These are phyloP conservation scores for Oryza brachyantha DNA, from an alignment of 176 grass and related monocot species.

Conservation along the genomic window DNA sequence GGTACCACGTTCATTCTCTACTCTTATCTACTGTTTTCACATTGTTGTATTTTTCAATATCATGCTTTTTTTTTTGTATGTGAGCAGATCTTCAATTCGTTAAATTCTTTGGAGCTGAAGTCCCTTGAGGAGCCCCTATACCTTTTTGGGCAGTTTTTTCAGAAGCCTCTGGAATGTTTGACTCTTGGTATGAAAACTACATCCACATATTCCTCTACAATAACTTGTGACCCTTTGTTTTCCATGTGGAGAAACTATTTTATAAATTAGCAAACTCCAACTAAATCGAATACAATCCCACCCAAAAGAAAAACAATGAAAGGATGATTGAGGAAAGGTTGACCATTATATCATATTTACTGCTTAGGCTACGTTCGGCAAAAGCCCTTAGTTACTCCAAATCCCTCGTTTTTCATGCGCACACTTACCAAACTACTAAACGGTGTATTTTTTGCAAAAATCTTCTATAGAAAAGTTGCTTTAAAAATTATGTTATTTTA, in stretches of 20 bases:
- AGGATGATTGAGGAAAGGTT: background rate
- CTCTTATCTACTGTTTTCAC: background rate
- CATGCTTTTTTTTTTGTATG: background rate
- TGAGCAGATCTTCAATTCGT: constrained; percentile 80
- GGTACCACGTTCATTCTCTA: constrained; percentile 25
- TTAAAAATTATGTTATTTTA: too few relatives aligned
- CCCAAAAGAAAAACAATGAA: background rate
- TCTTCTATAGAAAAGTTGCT: too few relatives aligned
- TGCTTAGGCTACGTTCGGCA: too few relatives aligned
- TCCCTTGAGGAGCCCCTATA: constrained; percentile 93
- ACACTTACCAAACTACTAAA: too few relatives aligned
- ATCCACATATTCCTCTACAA: background rate
- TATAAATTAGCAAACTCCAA: background rate
- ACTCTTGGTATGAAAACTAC: constrained; percentile 62
- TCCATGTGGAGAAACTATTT: background rate
- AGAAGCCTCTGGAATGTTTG: constrained; percentile 93
- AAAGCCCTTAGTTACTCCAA: too few relatives aligned
- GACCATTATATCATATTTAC: background rate
- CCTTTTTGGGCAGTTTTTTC: constrained; percentile 87
- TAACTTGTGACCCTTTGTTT: background rate
- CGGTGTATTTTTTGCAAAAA: too few relatives aligned
- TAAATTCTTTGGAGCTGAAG: constrained; percentile 92
- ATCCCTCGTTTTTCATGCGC: too few relatives aligned
- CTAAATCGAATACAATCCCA: background rate
- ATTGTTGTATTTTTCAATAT: constrained; percentile 1